Conservation (phyloP, 768 basidiomycete species). For the Naganishia vaughanmartiniae region DNA sequence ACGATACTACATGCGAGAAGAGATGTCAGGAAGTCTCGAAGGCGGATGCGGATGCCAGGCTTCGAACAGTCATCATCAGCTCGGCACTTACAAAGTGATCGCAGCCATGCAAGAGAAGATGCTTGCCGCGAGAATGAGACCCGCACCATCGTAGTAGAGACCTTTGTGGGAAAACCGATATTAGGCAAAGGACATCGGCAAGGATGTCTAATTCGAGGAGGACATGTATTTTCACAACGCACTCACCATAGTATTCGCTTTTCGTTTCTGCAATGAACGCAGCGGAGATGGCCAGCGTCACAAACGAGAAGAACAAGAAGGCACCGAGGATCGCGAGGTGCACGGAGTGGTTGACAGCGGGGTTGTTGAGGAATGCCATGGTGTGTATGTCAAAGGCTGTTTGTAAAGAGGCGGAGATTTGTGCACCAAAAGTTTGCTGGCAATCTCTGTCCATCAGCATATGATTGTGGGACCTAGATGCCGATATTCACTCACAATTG, state of each 20-base stretch:
- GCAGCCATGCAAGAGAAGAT: background rate
- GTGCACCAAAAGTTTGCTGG: background rate
- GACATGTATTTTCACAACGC: background rate
- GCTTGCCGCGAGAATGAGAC: constrained; percentile 3
- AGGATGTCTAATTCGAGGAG: background rate
- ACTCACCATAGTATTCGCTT: background rate
- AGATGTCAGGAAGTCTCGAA: background rate
- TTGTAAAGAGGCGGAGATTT: background rate
- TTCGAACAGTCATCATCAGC: no score
- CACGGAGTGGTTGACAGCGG: background rate
- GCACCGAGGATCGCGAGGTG: constrained; percentile 7
- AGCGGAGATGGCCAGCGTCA: constrained; percentile 20
- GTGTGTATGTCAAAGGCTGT: background rate
- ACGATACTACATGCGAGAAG: background rate
- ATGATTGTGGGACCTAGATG: no score
- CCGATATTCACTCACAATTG: background rate
- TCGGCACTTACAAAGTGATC: background rate
- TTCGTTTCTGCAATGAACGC: constrained; percentile 1
- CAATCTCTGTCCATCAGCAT: background rate
- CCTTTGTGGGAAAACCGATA: background rate
- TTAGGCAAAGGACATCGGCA: background rate
- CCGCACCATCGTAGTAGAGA: constrained; percentile 11
- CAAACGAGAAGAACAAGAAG: constrained; percentile 8
- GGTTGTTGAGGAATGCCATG: background rate
- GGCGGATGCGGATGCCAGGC: no score